Conservation (phyloP, 352 stramenopile genomes). For the Pythium aquatile region DNA sequence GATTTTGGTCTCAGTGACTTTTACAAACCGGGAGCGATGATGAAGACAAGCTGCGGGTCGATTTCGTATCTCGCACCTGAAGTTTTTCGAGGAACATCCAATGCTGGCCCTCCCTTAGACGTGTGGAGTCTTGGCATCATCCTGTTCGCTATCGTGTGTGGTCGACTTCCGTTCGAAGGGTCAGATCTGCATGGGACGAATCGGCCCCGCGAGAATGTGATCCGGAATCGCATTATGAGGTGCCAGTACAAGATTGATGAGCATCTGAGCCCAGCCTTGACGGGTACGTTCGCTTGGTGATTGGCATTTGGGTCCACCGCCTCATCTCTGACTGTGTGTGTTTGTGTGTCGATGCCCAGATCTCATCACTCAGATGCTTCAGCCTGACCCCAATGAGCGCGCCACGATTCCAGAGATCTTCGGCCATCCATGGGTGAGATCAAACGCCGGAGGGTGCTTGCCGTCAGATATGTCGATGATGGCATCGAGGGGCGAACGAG, state of each 20-base stretch:
- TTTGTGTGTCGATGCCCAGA: constrained; percentile 31
- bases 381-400: constrained; percentile 75
- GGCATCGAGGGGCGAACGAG: constrained; percentile 22
- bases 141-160: constrained; percentile 83
- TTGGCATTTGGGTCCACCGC: neutral
- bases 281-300: constrained; percentile 25
- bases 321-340: neutral
- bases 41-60: constrained; percentile 86
- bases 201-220: constrained; percentile 76
- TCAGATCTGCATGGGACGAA: constrained; percentile 74
- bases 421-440: constrained; percentile 77
- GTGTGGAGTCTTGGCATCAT: constrained; percentile 91
- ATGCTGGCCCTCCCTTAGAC: constrained; percentile 84
- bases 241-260: constrained; percentile 85
- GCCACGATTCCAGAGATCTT: constrained; percentile 87
- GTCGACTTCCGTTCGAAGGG: constrained; percentile 81
- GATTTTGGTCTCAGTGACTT: constrained; percentile 89
- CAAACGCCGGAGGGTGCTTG: constrained; percentile 38
- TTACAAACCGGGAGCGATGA: constrained; percentile 85
- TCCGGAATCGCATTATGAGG: constrained; percentile 81
- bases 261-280: constrained; percentile 60
- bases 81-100: constrained; percentile 83
- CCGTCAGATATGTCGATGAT: constrained; percentile 24
- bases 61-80: constrained; percentile 87
- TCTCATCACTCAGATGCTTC: constrained; percentile 76